Percentiles rank a stretch among this genome's conserved stretches.
phyloP scores from a whole-genome alignment of 345 rosid genomes.

The Gossypium sturtianum region DNA sequence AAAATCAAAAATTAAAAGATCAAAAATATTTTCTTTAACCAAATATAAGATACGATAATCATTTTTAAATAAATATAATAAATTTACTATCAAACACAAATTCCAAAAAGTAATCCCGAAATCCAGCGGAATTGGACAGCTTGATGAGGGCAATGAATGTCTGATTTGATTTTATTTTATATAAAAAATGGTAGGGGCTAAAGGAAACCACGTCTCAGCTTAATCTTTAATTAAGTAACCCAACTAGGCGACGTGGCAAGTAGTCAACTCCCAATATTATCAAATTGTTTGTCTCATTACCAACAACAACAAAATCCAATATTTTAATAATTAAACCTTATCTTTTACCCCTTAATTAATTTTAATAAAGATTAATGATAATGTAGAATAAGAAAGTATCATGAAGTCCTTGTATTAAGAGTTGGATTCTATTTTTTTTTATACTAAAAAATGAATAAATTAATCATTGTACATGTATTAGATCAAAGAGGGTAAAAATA shows the following conservation, averaged over 20 bases:
- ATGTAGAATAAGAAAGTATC: too few species aligned
- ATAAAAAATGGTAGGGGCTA: not conserved
- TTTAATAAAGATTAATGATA: not conserved
- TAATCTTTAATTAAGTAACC: not conserved
- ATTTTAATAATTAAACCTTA: not conserved
- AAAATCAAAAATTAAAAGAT: too few species aligned
- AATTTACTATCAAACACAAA: too few species aligned
- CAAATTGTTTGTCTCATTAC: slow-evolving; percentile 23
- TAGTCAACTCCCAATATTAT: slow-evolving; percentile 9
- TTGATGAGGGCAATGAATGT: not conserved
- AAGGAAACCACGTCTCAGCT: not conserved
- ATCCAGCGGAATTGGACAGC: slow-evolving; percentile 1
- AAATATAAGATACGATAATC: too few species aligned
- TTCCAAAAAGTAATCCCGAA: not conserved
- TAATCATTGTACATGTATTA: too few species aligned
- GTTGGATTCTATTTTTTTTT: too few species aligned
- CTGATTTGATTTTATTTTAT: not conserved
- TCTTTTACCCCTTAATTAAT: not conserved
- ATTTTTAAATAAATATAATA: too few species aligned
- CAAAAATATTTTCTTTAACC: too few species aligned
- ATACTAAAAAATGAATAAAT: too few species aligned
- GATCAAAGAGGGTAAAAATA: too few species aligned
- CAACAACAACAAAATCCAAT: slow-evolving; percentile 23
- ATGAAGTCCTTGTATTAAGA: fast-evolving
- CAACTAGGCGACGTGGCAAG: slow-evolving; percentile 21